Evolutionary conservation across 345 rosid genomes (phyloP), one percentile per base, ranked within the genome.

Genomic region (Salix purpurea): DNA sequence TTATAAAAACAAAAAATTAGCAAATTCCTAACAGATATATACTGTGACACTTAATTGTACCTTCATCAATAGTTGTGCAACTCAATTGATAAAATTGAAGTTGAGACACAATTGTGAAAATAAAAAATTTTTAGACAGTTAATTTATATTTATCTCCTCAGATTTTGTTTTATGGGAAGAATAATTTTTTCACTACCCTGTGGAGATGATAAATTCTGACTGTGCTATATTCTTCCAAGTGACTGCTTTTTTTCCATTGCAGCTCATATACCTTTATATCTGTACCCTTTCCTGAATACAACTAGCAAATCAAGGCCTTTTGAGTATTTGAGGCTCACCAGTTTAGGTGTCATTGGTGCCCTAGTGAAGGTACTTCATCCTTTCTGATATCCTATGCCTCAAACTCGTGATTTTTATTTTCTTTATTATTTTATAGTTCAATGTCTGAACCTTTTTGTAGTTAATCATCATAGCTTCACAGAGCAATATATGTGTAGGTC

Each of bases 291-390:
- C 85, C 97, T 96, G 19, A 92, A 96, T 73, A 94, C 98, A 75
- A 91, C 94, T 34, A 96, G 97, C 83, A 96, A 96, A 90, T 90
- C 98, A 30, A 91, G 97, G 84, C 97, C 99, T 73, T 96, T 90
- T 40, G 99, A 96, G 80, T 96, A 94, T 84, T 67, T 96, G 86
- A 86, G 99, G 81, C 97, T 94, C 65, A 96, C 98, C 69, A 96
- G 98, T 85, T 86, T 96, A 85, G 99, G 99, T 80, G 99, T 96
- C 86, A 92, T 96, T 28, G 98, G 99, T 80, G 98, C 99, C 52
- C 86, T 96, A 78, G 99, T 96, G 77, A 96, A 96, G 97, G 99
- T 96, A 87, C 64, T 75, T 76, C 70, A 21, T 72, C 58, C 72
- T 77, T 61, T 5, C 61, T 77, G 44, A 48, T 71, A 46, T 78